phyloP scores from a whole-genome alignment of 2,329 filamentous ascomycete species.

The Colletotrichum sidae region DNA sequence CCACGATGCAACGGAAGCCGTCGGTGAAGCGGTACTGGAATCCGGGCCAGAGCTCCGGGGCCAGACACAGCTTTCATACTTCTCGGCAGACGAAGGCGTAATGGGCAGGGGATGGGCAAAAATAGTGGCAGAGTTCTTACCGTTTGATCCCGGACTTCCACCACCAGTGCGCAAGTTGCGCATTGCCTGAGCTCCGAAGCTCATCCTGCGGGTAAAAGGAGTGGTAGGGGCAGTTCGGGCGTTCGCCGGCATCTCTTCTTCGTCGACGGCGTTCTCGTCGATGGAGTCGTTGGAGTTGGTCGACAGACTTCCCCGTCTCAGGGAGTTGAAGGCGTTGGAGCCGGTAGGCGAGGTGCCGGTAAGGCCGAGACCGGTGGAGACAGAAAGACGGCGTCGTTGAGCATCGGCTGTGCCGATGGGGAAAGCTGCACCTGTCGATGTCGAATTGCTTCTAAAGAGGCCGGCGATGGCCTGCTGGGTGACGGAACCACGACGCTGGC shows the following conservation, averaged over 20 bases:
- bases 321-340: constrained; percentile 59
- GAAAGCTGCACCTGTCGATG: constrained; percentile 58
- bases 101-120: constrained; percentile 49
- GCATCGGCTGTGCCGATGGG: constrained; percentile 59
- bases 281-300: constrained; percentile 70
- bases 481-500: constrained; percentile 66
- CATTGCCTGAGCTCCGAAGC: constrained; percentile 86
- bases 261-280: constrained; percentile 80
- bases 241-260: constrained; percentile 67
- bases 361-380: constrained; percentile 80
- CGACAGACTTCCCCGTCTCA: constrained; percentile 76
- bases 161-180: constrained; percentile 72
- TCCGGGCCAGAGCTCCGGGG: constrained; percentile 25
- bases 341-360: constrained; percentile 76
- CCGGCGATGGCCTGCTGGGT: constrained; percentile 67
- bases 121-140: constrained; percentile 63
- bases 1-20: constrained; percentile 48
- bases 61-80: constrained; percentile 37
- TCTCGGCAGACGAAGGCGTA: constrained; percentile 46
- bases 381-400: constrained; percentile 77
- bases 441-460: constrained; percentile 69
- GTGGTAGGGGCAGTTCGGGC: constrained; percentile 72
- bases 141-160: constrained; percentile 71
- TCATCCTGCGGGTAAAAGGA: constrained; percentile 86
- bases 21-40: constrained; percentile 46